Conservation (phyloP, 768 basidiomycete genomes). For the Auricularia auricula-judae region DNA sequence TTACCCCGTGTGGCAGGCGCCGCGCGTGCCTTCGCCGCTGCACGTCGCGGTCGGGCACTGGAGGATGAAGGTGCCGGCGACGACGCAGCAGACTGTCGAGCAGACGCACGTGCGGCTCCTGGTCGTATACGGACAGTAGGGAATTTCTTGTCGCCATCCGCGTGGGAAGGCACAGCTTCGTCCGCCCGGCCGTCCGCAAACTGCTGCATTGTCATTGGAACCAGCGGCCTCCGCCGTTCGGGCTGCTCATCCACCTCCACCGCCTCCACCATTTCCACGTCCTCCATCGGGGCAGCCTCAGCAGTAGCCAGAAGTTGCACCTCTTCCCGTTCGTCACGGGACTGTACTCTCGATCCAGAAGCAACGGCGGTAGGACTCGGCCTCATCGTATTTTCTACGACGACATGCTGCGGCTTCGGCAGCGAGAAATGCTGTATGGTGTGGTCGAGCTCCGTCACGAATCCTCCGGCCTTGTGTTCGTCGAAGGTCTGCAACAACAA, state of each 20-base stretch:
- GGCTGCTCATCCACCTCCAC: conserved; percentile 12
- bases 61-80: neutral
- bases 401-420: conserved; percentile 31
- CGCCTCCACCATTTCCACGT: conserved; percentile 5
- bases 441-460: conserved; percentile 56
- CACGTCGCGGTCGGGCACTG: conserved; percentile 4
- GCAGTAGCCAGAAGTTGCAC: neutral
- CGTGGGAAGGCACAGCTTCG: conserved; percentile 4
- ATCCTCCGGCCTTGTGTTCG: conserved; percentile 35
- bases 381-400: neutral
- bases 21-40: neutral
- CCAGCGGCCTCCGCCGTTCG: conserved; percentile 4
- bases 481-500: neutral
- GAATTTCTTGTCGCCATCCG: neutral
- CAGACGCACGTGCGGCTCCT: neutral
- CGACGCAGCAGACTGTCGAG: neutral
- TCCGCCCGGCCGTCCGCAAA: conserved; percentile 37
- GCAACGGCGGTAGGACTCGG: neutral
- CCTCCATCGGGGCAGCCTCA: neutral
- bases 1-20: neutral
- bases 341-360: too few relatives aligned
- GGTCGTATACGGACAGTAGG: neutral
- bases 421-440: conserved; percentile 65
- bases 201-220: conserved; percentile 54
- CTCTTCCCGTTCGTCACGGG: neutral